Evolutionary conservation across 345 rosid genomes (phyloP).

Genomic region (Pelargonium nanum): DNA sequence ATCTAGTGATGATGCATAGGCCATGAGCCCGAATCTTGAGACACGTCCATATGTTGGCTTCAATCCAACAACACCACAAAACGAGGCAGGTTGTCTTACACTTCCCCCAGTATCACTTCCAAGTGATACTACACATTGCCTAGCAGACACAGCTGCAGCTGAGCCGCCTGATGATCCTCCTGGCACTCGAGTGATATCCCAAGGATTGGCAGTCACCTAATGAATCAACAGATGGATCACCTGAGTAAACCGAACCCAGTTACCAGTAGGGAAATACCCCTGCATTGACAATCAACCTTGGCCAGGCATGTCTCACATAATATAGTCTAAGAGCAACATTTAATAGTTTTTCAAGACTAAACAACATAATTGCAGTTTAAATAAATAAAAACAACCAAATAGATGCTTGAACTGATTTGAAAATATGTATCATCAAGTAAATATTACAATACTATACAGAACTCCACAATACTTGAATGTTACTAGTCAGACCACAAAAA

Average conservation of each 20-base stretch:
- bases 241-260: conserved; percentile 33
- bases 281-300: neutral
- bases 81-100: conserved; percentile 92
- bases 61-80: conserved; percentile 90
- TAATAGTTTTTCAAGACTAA: neutral
- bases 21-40: conserved; percentile 90
- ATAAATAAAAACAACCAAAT: too few relatives aligned
- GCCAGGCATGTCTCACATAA: neutral
- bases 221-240: conserved; percentile 31
- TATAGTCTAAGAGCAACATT: neutral
- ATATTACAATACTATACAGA: too few relatives aligned
- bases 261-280: conserved; percentile 13
- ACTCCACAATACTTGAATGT: too few relatives aligned
- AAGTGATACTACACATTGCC: conserved; percentile 80
- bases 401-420: neutral
- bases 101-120: conserved; percentile 99
- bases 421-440: too few relatives aligned
- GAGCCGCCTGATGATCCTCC: conserved; percentile 98
- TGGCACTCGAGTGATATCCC: conserved; percentile 86
- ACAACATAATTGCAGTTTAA: neutral
- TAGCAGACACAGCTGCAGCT: conserved; percentile 88
- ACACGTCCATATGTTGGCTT: conserved; percentile 96
- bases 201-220: conserved; percentile 82
- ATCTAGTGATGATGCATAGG: conserved; percentile 86
- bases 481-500: too few relatives aligned